Evolutionary conservation across 768 basidiomycete genomes (phyloP), one percentile per base, ranked within the genome.

Genomic region (Lactarius akahatsu): DNA sequence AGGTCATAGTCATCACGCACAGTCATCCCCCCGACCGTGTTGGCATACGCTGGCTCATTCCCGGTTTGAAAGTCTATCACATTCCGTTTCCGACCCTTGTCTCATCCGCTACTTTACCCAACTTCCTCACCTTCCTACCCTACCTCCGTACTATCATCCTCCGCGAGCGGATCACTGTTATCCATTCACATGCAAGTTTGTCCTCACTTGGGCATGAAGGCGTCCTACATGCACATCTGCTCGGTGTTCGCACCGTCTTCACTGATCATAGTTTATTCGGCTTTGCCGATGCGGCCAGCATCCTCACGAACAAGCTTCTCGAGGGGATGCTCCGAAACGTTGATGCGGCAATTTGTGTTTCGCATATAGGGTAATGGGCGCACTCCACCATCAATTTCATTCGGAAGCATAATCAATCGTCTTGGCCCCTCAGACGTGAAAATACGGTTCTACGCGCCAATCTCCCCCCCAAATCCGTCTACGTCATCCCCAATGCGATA

Each of bases 211-310:
- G 90, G 0, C 94, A 97, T 71, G 97, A 99, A 77, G 95, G 85
- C 26, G 90, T 99, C 63, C 77, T 98, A 20, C 95, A 98, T 69
- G 85, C 94, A 0, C 91, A 94, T 70, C 79, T 93, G 23, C 83
- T 98, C 78, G 90, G 91, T 13, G 82, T 98, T 15, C 86, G 91
- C 47, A 94, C 94, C 0, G 91, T 98, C 11, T 96, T 98, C 75
- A 98, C 97, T 0, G 97, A 99, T 76, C 96, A 99, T 72, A 94
- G 92, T 72, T 77, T 99, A 32, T 98, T 98, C 71, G 96, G 95
- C 1, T 95, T 99, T 73, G 96, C 93, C 38, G 96, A 98, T 73
- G 96, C 97, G 18, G 96, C 95, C 1, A 95, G 96, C 71, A 96
- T 99, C 47, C 80, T 98, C 69, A 98, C 97, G 6, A 99, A 99